phyloP scores from a whole-genome alignment of 345 rosid species.

The Salix koriyanagi region DNA sequence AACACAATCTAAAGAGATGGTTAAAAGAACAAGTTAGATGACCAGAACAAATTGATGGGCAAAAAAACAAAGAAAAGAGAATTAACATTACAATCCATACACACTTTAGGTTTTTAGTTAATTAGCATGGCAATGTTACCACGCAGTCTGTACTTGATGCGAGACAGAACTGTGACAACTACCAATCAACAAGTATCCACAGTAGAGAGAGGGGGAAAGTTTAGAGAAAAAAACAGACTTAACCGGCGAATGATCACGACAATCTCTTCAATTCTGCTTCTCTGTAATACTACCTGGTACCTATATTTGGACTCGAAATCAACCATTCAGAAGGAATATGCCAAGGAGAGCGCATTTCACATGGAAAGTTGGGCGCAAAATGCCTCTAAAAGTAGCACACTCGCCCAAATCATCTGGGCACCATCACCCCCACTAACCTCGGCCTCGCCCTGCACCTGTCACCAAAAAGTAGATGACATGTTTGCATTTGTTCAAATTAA shows the following conservation, averaged over 20 bases:
- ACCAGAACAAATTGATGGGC: no score
- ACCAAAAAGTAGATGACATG: conserved; percentile 8
- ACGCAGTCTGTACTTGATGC: not conserved
- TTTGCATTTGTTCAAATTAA: not conserved
- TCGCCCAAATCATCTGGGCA: conserved; percentile 4
- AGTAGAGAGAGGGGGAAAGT: not conserved
- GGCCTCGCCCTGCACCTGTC: conserved; percentile 52
- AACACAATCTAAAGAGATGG: no score
- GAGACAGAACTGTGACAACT: not conserved
- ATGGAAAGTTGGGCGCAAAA: conserved; percentile 22
- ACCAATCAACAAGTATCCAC: not conserved
- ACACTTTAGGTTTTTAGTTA: no score
- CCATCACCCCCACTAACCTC: conserved; percentile 30
- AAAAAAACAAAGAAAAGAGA: no score
- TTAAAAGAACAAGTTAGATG: no score
- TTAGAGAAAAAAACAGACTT: not conserved
- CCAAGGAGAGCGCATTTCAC: conserved; percentile 5
- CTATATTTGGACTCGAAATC: conserved; percentile 6
- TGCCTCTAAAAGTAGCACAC: conserved; percentile 37
- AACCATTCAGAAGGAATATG: not conserved
- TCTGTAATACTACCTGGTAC: not conserved
- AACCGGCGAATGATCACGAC: not conserved
- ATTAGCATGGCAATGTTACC: no score
- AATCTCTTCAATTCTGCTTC: not conserved
- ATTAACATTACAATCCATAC: no score